Evolutionary conservation across 2,329 filamentous ascomycete genomes (phyloP), one percentile per base, ranked within the genome.

Genomic region (Neoascochyta sp.): DNA sequence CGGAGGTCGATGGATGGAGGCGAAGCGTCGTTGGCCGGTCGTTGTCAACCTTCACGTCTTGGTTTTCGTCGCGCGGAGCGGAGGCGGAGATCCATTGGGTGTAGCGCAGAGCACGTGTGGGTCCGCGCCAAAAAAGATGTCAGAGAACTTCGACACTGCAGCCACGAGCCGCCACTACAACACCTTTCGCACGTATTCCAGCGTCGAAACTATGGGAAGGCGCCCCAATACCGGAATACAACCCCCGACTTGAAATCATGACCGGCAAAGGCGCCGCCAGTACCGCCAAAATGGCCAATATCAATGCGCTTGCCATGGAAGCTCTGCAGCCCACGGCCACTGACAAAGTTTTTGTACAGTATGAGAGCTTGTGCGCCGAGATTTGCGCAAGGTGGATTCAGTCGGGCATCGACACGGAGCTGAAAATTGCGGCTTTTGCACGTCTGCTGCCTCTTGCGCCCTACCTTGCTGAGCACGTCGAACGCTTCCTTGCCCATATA

Each of bases 381-480:
- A 71, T 93, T 27, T 86, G 83, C 63, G 83, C 87, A 40, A 73
- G 83, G 68, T 94, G 87, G 87, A 69, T 83, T 24, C 69, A 52
- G 60, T 67, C 57, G 50, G 67, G 45, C 35, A 49, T 41, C 20
- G 39, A 52, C 22, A 60, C 57, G 18, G 52, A 49, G 36, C 57
- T 46, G 6, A 60, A 59, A 46, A 73, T 90, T 42, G 74, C 81
- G 33, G 82, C 85, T 17, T 84, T 95, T 66, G 83, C 85, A 39
- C 76, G 84, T 52, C 73, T 95, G 41, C 62, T 95, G 49, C 86
- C 87, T 11, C 81, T 92, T 69, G 84, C 85, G 45, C 84, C 87
- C 28, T 79, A 90, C 56, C 71, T 96, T 23, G 79, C 81, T 30
- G 75, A 80, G 37, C 86, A 88, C 59, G 74, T 86, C 40, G 75